phyloP scores from a whole-genome alignment of 2,329 filamentous ascomycete genomes.

The Sarocladiaceae sp. region DNA sequence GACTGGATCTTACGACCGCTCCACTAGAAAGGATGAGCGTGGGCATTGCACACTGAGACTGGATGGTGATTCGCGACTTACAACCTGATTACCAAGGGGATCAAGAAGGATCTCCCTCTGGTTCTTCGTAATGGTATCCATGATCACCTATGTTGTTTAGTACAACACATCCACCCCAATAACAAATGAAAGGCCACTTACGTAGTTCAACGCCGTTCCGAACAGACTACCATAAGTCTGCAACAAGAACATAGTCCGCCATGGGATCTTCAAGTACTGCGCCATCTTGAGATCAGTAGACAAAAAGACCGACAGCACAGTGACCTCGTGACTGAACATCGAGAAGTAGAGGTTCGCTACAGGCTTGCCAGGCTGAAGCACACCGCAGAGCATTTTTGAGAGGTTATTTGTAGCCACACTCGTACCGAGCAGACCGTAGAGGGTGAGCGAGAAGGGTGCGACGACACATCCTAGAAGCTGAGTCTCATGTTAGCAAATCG shows the following conservation, averaged over 20 bases:
- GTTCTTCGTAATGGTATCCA: slow-evolving; percentile 38
- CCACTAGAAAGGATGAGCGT: too few species aligned
- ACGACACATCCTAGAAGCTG: too few species aligned
- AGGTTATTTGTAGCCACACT: slow-evolving; percentile 30
- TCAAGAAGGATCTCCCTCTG: slow-evolving; percentile 31
- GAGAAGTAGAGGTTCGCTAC: slow-evolving; percentile 42
- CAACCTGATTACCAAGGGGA: slow-evolving; percentile 34
- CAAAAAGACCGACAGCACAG: slow-evolving; percentile 26
- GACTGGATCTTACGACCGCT: slow-evolving; percentile 39
- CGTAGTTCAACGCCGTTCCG: slow-evolving; percentile 39
- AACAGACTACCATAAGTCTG: slow-evolving; percentile 37
- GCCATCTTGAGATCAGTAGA: slow-evolving; percentile 25
- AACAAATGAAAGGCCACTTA: too few species aligned
- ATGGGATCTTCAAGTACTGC: slow-evolving; percentile 24
- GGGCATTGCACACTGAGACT: too few species aligned
- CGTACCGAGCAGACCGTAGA: too few species aligned
- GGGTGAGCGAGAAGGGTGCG: too few species aligned
- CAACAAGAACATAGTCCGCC: slow-evolving; percentile 17
- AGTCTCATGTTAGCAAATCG: too few species aligned
- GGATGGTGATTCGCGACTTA: too few species aligned
- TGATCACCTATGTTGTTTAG: too few species aligned
- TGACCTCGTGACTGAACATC: slow-evolving; percentile 27
- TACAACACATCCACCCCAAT: too few species aligned
- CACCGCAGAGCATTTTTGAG: slow-evolving; percentile 43
- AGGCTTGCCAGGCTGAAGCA: slow-evolving; percentile 35